Conservation (phyloP, 139 green algal genomes). For the Chloropicon primus region DNA sequence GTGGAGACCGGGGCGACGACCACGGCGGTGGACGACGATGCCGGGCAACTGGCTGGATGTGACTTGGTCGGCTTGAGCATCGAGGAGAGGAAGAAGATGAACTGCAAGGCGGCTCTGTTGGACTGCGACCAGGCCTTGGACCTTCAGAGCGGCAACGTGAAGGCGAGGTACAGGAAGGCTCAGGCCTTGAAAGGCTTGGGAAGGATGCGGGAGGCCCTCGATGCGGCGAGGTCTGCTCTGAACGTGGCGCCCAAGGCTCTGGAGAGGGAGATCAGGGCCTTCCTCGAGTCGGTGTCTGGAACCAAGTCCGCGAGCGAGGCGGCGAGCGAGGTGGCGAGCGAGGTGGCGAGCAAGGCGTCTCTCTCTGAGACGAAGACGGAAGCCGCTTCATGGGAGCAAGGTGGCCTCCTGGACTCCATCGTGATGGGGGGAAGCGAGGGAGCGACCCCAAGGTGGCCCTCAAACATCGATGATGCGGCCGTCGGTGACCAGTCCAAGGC, state of each 20-base stretch:
- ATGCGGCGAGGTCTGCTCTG: neutral
- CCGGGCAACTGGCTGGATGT: neutral
- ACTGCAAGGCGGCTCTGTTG: neutral
- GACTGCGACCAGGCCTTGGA: neutral
- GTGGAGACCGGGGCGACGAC: neutral
- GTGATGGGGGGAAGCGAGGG: too few relatives aligned
- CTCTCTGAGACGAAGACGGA: too few relatives aligned
- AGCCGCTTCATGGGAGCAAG: too few relatives aligned
- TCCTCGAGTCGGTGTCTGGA: neutral
- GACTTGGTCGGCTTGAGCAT: neutral
- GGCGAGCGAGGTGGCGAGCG: too few relatives aligned
- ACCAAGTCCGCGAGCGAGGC: too few relatives aligned
- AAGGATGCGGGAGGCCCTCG: neutral
- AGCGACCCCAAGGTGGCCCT: too few relatives aligned
- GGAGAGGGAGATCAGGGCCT: neutral
- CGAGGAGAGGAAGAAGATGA: neutral
- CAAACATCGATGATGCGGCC: too few relatives aligned
- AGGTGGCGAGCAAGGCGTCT: too few relatives aligned
- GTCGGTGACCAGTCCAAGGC: too few relatives aligned
- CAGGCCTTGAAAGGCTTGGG: neutral
- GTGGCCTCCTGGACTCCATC: too few relatives aligned
- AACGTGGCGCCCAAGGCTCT: neutral
- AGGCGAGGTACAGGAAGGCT: neutral
- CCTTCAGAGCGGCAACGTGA: neutral
- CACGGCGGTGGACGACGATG: neutral